phyloP scores from a whole-genome alignment of 139 green algal species.

The Chlamydomonas schloesseri region DNA sequence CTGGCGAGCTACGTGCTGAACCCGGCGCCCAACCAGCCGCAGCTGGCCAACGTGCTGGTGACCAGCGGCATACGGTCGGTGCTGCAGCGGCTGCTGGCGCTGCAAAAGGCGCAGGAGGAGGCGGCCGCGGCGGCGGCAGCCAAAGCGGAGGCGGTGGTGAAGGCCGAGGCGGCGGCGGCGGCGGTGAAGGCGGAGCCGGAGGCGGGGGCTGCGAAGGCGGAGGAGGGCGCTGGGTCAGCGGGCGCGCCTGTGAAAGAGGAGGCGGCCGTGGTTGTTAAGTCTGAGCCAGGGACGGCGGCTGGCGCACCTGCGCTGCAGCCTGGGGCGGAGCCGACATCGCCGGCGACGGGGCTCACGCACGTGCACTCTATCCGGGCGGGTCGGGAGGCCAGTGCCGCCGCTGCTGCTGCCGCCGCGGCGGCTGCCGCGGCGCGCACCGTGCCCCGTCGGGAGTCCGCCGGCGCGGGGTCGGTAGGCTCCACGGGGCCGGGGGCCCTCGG shows the following conservation, averaged over 20 bases:
- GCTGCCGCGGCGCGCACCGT: background rate
- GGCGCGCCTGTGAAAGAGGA: too few relatives aligned
- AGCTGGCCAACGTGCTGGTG: slow-evolving; percentile 3
- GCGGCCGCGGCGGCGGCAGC: background rate
- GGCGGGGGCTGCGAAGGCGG: background rate
- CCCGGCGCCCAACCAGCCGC: background rate
- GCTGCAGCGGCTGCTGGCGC: slow-evolving; percentile 31
- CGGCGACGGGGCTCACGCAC: background rate
- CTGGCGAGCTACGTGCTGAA: slow-evolving; percentile 14
- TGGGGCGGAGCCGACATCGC: background rate
- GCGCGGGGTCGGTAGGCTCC: background rate
- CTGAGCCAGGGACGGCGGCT: background rate
- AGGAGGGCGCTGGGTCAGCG: background rate
- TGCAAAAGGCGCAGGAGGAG: background rate
- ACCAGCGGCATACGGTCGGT: slow-evolving; percentile 25
- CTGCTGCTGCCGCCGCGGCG: slow-evolving; percentile 2
- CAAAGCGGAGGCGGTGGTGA: background rate
- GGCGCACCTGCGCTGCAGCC: background rate
- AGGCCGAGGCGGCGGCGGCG: background rate
- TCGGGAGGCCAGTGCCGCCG: background rate
- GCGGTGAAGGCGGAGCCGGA: background rate
- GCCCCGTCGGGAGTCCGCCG: background rate
- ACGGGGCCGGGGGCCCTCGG: background rate
- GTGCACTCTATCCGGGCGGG: background rate
- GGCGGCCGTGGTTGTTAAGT: too few relatives aligned